These are phyloP conservation scores for Salix arbutifolia DNA, from an alignment of 345 rosid species.

Conservation along the genomic window DNA sequence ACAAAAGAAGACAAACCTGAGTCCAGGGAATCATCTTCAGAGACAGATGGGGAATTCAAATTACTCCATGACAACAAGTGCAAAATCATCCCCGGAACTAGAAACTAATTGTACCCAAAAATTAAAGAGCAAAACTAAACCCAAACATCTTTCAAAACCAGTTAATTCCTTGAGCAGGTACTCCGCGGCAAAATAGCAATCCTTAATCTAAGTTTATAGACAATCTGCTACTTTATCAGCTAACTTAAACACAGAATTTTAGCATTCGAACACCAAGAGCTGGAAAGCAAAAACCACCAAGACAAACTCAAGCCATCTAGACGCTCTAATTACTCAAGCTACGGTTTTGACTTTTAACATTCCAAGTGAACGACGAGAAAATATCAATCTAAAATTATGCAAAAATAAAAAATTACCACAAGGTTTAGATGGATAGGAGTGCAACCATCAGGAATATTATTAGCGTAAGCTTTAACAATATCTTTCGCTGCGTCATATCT, in stretches of 20 bases:
- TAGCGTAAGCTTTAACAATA: constrained; percentile 34
- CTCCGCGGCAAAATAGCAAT: neutral
- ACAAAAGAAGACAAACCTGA: neutral
- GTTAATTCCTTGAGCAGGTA: neutral
- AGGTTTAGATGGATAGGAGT: constrained; percentile 82
- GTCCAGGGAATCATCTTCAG: neutral
- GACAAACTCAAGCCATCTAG: no score
- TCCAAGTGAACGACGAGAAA: neutral
- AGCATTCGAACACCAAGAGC: neutral
- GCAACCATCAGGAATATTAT: constrained; percentile 53
- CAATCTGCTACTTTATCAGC: neutral
- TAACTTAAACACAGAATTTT: neutral
- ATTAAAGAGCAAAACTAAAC: neutral
- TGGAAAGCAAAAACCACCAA: no score
- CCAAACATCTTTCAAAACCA: neutral
- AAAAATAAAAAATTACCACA: constrained; percentile 52
- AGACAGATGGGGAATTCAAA: neutral
- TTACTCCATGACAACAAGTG: neutral
- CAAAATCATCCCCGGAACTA: neutral
- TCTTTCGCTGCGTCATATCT: constrained; percentile 68
- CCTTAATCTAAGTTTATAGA: neutral
- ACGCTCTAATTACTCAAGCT: neutral
- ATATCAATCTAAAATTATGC: neutral
- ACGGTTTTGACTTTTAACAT: neutral
- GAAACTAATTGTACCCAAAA: neutral